Evolutionary conservation across 2,329 filamentous ascomycete species (phyloP).

Genomic region (Aspergillus fumigatus): DNA sequence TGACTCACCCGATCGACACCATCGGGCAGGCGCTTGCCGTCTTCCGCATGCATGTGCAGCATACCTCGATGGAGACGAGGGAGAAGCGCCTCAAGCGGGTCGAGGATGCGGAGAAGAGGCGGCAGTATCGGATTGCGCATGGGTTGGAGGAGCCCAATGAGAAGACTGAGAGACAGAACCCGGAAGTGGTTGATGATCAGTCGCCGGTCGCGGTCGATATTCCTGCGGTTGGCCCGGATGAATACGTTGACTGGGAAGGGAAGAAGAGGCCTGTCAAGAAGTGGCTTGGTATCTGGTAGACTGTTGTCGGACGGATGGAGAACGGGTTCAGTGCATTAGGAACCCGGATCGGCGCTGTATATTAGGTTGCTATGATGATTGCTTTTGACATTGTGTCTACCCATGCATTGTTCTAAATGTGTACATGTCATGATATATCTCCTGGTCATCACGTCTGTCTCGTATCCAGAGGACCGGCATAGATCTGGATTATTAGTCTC

Average conservation of each 20-base stretch:
- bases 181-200: conserved; percentile 33
- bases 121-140: conserved; percentile 79
- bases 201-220: conserved; percentile 35
- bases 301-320: background rate
- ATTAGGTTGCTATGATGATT: conserved; percentile 3
- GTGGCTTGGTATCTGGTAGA: conserved; percentile 76
- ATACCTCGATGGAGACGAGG: conserved; percentile 62
- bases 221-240: conserved; percentile 26
- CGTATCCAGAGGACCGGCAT: background rate
- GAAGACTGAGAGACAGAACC: conserved; percentile 31
- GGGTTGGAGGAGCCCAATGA: conserved; percentile 59
- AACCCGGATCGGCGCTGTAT: conserved; percentile 3
- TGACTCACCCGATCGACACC: conserved; percentile 66
- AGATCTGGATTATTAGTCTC: background rate
- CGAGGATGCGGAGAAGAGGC: conserved; percentile 84
- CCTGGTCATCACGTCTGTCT: background rate
- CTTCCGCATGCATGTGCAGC: conserved; percentile 69
- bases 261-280: conserved; percentile 63
- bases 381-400: conserved; percentile 15
- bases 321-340: background rate
- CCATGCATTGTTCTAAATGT: conserved; percentile 16
- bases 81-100: conserved; percentile 69
- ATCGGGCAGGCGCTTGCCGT: conserved; percentile 64
- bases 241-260: conserved; percentile 34
- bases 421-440: conserved; percentile 10